Evolutionary conservation across 441 rosid genomes (phyloP), one percentile per base, ranked within the genome.

Genomic region (Adansonia gregorii): DNA sequence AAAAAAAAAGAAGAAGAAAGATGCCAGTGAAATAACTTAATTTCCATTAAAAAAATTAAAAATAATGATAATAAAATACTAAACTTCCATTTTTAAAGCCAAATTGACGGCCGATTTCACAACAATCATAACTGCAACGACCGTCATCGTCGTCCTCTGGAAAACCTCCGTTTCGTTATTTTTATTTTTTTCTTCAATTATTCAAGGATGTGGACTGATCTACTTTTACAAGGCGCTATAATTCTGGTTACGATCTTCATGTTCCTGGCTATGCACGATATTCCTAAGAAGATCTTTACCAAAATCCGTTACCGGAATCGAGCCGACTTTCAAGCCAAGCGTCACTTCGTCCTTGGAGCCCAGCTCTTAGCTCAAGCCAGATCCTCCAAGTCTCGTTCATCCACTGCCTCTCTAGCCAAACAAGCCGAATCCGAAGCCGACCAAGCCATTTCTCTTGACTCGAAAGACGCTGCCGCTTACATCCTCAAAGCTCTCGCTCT

Each of bases 301-400:
- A 89, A 86, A 74, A 72, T 86, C 73, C 95, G 93, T 1, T 80
- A 78, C 78, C 85, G 86, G 12, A 75, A 76, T 82, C 84, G 84
- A 54, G 65, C 83, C 73, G 74, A 58, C 24, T 48, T 83, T 73
- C 87, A 83, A 58, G 88, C 95, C 68, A 91, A 89, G 86, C 89
- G 85, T 64, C 93, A 87, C 81, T 91, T 91, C 85, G 90, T 91
- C 77, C 58, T 67, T 56, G 95, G 92, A 60, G 95, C 93, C 24
- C 93, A 89, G 90, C 85, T 87, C 60, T 79, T 89, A 9, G 63
- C 87, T 48, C 79, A 84, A 75, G 92, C 95, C 76, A 78, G 88
- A 78, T 86, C 90, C 51, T 80, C 92, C 77, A 79, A 81, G 68
- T 80, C 89, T 64, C 80, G 81, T 55, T 79, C 92, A 67, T n/a